Evolutionary conservation across 2,329 filamentous ascomycete genomes (phyloP), one percentile per base, ranked within the genome.

Genomic region (Fusarium abutilonis): DNA sequence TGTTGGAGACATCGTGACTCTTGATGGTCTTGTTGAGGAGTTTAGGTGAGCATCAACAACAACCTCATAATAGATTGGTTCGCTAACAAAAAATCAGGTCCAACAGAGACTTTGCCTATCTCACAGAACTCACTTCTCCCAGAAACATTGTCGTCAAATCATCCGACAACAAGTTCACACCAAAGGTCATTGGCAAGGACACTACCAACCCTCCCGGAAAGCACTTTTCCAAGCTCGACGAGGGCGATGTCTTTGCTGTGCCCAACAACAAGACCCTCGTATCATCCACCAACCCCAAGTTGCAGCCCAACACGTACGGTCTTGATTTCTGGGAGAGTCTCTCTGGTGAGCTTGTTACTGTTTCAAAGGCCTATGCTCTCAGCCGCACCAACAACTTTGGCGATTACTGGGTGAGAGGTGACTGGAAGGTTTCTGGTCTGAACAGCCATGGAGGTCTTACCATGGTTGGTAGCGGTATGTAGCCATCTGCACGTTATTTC

Each of bases 261-360:
- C 89, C 89, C 10, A 89, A 89, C 69, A 88, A 85, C 58, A 77
- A 78, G 35, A 82, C 78, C 60, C 80, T 81, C 63, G 70, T 91
- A 35, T 88, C 86, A 3, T 76, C 73, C 6, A 77, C 72, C 31
- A 91, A 91, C 71, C 88, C 88, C 0, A 76, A 77, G 13, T 79
- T 91, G 35, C 73, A 88, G 58, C 88, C 88, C 2, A 75, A 77
- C 19, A 75, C 78, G 38, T 91, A 87, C 68, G 89, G 89, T 3
- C 77, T 91, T 28, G 89, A 91, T 72, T 92, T 91, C 70, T 91
- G 89, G 89, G 86, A 91, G 80, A 87, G 83, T 60, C 75, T 91
- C 55, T 80, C 78, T 50, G 89, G 88, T 26, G 87, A 91, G 74
- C 78, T 90, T 8, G 88, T 92, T 13, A 89, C 85, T 1, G 76